Base-by-base conservation (phyloP, 768 basidiomycete species). In the Leccinum obscurum region DNA sequence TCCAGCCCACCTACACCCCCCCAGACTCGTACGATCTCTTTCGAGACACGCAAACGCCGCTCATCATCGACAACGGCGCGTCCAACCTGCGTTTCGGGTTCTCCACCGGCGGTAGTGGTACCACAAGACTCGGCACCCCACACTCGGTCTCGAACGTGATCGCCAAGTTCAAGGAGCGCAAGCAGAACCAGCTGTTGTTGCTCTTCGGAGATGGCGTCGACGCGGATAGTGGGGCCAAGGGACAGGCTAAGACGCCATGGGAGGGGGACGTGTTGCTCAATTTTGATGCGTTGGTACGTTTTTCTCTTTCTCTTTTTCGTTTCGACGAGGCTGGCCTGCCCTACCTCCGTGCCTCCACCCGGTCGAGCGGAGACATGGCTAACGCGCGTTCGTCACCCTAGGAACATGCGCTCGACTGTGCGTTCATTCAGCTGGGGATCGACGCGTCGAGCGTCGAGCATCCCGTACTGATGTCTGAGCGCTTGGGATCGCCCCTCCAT, bases 351-450 rank as follows among this genome's bases (percentile, higher is more conserved):
- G 0, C 35, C 14, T 15, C 35, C 35, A 0, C 35, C 14, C 35
- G 2, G 2, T 5, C 13, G 48, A 44, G 17, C 44, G 20, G 24
- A 39, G 15, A 35, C 10, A 20, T 48, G 22, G 34, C 56, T 62
- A 32, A 70, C n/a, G 6, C 4, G 17, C 5, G 22, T 55, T 20
- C 54, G 70, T 78, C 75, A 7, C 66, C 72, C 66, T 80, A 98
- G 96, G 97, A 99, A 81, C 87, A 93, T 72, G 92, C 92, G 7
- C 77, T 99, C 57, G 97, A 99, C 77, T 95, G 90, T 74, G 87
- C 90, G 34, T 94, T 98, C 71, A 80, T 93, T 59, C 86, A 88
- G 55, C 81, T 99, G 13, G 93, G 93, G 2, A 87, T 98, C 62
- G 87, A 93, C 66, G 82, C 86, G 0, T 76, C 85, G 2, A 81